Percentiles rank a stretch among this genome's conserved stretches.
phyloP scores from a whole-genome alignment of 345 rosid genomes.

The Mangifera indica region DNA sequence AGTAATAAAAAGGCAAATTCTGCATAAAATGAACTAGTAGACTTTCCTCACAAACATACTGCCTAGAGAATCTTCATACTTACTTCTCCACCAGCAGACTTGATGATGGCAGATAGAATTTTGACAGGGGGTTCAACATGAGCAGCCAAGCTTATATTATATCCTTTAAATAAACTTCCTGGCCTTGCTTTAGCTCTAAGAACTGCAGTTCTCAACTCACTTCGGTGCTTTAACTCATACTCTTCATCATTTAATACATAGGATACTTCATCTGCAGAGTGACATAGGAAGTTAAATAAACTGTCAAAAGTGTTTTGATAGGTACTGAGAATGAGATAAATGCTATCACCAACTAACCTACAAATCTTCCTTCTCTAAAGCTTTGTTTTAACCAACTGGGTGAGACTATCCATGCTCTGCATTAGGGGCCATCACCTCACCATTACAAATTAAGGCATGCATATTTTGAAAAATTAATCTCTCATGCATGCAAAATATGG shows the following conservation, averaged over 20 bases:
- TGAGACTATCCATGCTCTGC: constrained; percentile 86
- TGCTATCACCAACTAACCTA: constrained; percentile 51
- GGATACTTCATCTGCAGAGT: constrained; percentile 52
- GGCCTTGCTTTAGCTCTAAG: constrained; percentile 62
- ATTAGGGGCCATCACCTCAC: constrained; percentile 17
- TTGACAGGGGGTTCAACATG: constrained; percentile 47
- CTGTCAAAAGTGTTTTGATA: constrained; percentile 2
- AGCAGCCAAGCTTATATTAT: constrained; percentile 47
- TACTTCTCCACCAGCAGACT: constrained; percentile 76
- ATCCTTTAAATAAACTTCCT: constrained; percentile 58
- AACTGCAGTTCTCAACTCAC: constrained; percentile 54
- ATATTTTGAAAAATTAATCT: neutral
- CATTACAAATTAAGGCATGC: neutral
- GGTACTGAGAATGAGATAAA: neutral
- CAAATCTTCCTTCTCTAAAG: constrained; percentile 53
- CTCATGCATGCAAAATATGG: neutral
- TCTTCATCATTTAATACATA: constrained; percentile 55
- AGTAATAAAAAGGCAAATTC: neutral
- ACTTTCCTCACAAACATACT: neutral
- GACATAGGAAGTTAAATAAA: constrained; percentile 13
- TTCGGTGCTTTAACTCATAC: constrained; percentile 49
- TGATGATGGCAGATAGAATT: constrained; percentile 53
- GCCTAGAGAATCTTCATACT: constrained; percentile 24
- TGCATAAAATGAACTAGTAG: neutral
- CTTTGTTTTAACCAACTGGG: constrained; percentile 76